Base-by-base conservation (phyloP, 306 rosid genomes). In the Heteromeles arbutifolia region DNA sequence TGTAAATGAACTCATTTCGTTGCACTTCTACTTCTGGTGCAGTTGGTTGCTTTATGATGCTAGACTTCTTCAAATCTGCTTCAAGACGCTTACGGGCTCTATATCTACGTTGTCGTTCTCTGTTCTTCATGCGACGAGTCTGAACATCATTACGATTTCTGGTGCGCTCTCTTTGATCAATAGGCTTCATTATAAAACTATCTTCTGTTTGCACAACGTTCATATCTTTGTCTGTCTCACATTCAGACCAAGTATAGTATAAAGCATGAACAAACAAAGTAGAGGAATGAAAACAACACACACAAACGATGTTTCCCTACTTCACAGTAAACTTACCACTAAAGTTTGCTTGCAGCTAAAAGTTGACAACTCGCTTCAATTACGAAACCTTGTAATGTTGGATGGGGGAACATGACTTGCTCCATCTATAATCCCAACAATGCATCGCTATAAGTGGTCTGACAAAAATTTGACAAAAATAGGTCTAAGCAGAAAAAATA, bases 81-180 rank as follows among this genome's bases (percentile, higher is more conserved):
- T 90, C 97, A 67, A 88, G 90, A 69, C 97, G 98, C 82, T 90
- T 92, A 4, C 98, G 89, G 11, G 97, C 99, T 80, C 99, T 89
- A 48, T 92, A 95, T 78, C 98, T 88, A 21, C 96, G 93, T 64
- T 92, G 97, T 69, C 97, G 82, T 83, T 92, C 99, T 79, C 97
- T 86, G 79, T 92, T 95, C 87, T 95, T 95, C 84, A 86, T 61
- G 56, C 98, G 93, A 69, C 88, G 90, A 67, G 87, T 81, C 84
- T 79, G 22, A 56, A 88, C 69, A 81, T 95, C 97, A 80, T 70
- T 80, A 50, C 78, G 83, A 73, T 83, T 87, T 69, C 71, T 85
- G 54, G 86, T 62, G 52, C 69, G 81, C 9, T 31, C 79, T 80
- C 86, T 83, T 82, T 88, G 85, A 74, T 88, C 85, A 75, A 34